Evolutionary conservation across 169 alveolate species (phyloP).

Genomic region (Eimeria nieschulzi): DNA sequence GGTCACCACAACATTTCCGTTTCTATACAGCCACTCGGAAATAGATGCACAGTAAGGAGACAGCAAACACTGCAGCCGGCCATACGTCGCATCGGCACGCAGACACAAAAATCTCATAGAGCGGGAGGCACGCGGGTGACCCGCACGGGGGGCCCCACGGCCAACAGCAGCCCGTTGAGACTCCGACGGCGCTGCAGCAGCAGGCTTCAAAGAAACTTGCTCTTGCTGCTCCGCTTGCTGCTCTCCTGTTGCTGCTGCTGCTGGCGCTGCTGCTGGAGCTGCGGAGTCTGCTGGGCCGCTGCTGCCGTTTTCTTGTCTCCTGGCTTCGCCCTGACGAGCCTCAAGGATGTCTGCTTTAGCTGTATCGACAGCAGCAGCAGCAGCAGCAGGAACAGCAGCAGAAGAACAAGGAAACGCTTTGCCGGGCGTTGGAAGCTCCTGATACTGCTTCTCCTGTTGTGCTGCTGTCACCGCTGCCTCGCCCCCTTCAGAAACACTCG

Average conservation of each 20-base stretch:
- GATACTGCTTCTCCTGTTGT: too few relatives aligned
- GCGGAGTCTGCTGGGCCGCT: slow-evolving; percentile 2
- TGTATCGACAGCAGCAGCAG: too few relatives aligned
- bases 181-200: slow-evolving; percentile 6
- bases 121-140: not conserved
- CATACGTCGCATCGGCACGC: slow-evolving; percentile 7
- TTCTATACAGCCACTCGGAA: slow-evolving; percentile 54
- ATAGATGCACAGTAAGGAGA: slow-evolving; percentile 32
- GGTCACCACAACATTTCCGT: slow-evolving; percentile 70
- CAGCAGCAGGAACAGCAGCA: too few relatives aligned
- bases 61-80: not conserved
- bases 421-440: too few relatives aligned
- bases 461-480: too few relatives aligned
- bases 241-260: slow-evolving; percentile 5
- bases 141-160: slow-evolving; percentile 29
- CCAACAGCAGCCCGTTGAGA: slow-evolving; percentile 18
- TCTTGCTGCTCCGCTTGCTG: slow-evolving; percentile 1
- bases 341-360: too few relatives aligned
- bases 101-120: slow-evolving; percentile 27
- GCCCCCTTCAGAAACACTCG: too few relatives aligned
- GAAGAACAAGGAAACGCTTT: too few relatives aligned
- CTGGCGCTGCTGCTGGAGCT: slow-evolving; percentile 18
- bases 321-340: too few relatives aligned
- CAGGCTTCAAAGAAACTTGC: not conserved
- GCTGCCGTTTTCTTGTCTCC: too few relatives aligned